These are phyloP conservation scores for Saccharomycopsis sp. DNA, from an alignment of 805 yeast genomes.

Conservation along the genomic window DNA sequence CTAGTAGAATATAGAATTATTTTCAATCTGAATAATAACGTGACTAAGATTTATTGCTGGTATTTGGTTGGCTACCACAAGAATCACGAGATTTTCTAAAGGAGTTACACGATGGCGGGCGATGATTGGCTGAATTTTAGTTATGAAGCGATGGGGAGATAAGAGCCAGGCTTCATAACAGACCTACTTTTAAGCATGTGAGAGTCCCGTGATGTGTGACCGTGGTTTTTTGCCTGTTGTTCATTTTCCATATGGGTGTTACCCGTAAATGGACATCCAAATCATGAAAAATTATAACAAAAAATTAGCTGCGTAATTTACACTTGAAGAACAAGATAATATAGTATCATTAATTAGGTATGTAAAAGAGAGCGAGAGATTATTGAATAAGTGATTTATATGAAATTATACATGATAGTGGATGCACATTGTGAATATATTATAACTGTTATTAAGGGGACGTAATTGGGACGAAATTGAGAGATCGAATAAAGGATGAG, in stretches of 20 bases:
- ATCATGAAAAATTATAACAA: neutral
- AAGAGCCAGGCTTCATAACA: too few relatives aligned
- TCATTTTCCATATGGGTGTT: neutral
- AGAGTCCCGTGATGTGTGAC: neutral
- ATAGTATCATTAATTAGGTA: too few relatives aligned
- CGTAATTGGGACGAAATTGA: neutral
- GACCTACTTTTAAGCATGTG: too few relatives aligned
- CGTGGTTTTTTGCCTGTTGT: neutral
- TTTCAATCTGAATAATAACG: too few relatives aligned
- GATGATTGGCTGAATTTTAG: neutral
- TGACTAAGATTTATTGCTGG: neutral
- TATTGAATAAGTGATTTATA: neutral
- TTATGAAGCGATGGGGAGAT: neutral
- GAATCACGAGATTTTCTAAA: neutral
- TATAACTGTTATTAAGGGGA: neutral
- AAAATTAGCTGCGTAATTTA: too few relatives aligned
- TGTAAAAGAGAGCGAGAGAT: neutral
- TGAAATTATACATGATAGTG: too few relatives aligned
- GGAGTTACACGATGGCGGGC: too few relatives aligned
- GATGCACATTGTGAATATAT: neutral
- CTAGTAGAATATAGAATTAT: too few relatives aligned
- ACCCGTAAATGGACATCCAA: too few relatives aligned
- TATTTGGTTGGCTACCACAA: slow-evolving; percentile 2
- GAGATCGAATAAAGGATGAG: neutral
- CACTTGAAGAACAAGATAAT: too few relatives aligned